These are phyloP conservation scores for Pseudogymnoascus sp. DNA, from an alignment of 2,329 filamentous ascomycete species.

Conservation along the genomic window DNA sequence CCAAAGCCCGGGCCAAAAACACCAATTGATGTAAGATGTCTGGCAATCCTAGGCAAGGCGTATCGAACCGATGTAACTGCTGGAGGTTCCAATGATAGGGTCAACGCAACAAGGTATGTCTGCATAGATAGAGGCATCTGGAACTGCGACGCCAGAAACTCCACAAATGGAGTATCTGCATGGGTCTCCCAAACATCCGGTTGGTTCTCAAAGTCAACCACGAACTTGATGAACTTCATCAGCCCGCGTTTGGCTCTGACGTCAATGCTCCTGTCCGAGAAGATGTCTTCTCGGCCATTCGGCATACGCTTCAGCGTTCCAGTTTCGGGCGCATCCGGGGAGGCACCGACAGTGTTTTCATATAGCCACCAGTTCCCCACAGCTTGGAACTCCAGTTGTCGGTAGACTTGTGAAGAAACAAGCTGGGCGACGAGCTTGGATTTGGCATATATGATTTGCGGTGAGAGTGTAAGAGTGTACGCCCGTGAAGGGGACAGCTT, in stretches of 20 bases:
- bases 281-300: conserved; percentile 85
- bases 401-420: conserved; percentile 82
- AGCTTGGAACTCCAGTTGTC: conserved; percentile 86
- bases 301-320: conserved; percentile 62
- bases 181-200: conserved; percentile 51
- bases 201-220: conserved; percentile 62
- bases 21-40: conserved; percentile 80
- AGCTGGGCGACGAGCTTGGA: conserved; percentile 71
- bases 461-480: conserved; percentile 77
- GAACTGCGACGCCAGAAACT: conserved; percentile 56
- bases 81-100: conserved; percentile 57
- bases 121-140: conserved; percentile 62
- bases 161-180: conserved; percentile 46
- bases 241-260: conserved; percentile 74
- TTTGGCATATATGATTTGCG: conserved; percentile 78
- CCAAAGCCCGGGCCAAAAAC: conserved; percentile 84
- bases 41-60: conserved; percentile 66
- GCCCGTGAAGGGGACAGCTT: conserved; percentile 58
- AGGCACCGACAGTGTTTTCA: conserved; percentile 17
- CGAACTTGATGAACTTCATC: conserved; percentile 92
- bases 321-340: conserved; percentile 18
- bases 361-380: conserved; percentile 90
- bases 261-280: conserved; percentile 68
- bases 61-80: conserved; percentile 52
- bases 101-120: conserved; percentile 60